Base-by-base conservation (phyloP, 1,284 basidiomycete species). In the Apiotrichum gracile region DNA sequence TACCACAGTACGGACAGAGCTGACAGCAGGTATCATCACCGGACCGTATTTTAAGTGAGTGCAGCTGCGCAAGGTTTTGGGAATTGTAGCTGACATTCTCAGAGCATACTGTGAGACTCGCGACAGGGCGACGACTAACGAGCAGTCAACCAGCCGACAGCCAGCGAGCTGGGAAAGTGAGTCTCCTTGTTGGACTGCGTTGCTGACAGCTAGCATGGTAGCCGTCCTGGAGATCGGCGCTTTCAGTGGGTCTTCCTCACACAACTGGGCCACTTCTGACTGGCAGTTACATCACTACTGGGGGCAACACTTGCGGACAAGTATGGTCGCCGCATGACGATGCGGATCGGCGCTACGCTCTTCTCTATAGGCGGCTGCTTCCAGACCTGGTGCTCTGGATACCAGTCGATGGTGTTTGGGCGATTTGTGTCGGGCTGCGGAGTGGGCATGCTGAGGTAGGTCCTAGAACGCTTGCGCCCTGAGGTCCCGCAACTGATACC, bases 211-310 rank as follows among this genome's bases (percentile, higher is more conserved):
- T 24, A 92, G 88, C 17, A 92, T 96, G 87, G 92, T 94, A 27
- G 89, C 91, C 21, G 85, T 91, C 3, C 77, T 91, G 25, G 93
- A 97, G 76, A 82, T 97, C 41, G 93, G 93, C 42, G 93, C 93
- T 26, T 86, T 94, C 73, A 82, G 90, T 90, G 69, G 55, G 83
- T 77, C 21, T 26, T 22, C 34, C 41, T 4, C 17, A 6, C 2
- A 4, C 8, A 24, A n/a, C 19, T 19, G n/a, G 19, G 5, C 37
- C 29, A 12, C 2, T 13, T 4, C 25, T 27, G 19, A 25, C 7
- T 3, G 6, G 2, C 63, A 92, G 89, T 87, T 54, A 97, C 93
- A 0, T 94, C 92, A 12, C 76, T 97, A 48, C 85, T 89, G 21
- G 88, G 91, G 58, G 94, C 93, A 22, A 82, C 82, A 27, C 76